These are phyloP conservation scores for Alopecurus myosuroides DNA, from an alignment of 176 grass and related monocot species.

Conservation along the genomic window DNA sequence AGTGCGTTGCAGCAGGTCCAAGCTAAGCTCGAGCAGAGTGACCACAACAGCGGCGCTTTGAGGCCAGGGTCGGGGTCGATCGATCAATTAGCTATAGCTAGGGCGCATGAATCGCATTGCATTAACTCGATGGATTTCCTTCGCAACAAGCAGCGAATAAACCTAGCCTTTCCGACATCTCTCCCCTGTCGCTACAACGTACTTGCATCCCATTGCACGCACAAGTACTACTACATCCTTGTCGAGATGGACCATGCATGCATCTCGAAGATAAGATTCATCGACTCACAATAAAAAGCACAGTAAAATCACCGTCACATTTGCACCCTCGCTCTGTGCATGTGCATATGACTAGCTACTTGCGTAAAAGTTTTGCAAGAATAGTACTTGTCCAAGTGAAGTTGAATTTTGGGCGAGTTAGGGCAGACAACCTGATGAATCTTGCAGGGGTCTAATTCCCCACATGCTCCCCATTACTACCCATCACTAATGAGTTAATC, in stretches of 20 bases:
- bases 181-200: neutral
- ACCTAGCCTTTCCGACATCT: neutral
- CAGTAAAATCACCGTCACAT: neutral
- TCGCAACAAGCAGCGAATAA: neutral
- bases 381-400: neutral
- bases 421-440: neutral
- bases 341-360: neutral
- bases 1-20: neutral
- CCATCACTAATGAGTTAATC: slow-evolving; percentile 17
- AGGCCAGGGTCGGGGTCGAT: neutral
- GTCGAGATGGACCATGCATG: neutral
- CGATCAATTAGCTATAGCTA: neutral
- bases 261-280: neutral
- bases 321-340: neutral
- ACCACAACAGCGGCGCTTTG: neutral
- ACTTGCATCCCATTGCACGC: neutral
- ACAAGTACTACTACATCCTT: neutral
- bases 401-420: neutral
- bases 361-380: neutral
- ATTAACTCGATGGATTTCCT: neutral
- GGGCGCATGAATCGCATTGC: neutral
- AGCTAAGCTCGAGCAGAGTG: neutral
- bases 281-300: neutral
- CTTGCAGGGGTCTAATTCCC: neutral
- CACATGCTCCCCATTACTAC: slow-evolving; percentile 23